Conservation (phyloP, 2,329 filamentous ascomycete genomes). For the Colletotrichum salicis region DNA sequence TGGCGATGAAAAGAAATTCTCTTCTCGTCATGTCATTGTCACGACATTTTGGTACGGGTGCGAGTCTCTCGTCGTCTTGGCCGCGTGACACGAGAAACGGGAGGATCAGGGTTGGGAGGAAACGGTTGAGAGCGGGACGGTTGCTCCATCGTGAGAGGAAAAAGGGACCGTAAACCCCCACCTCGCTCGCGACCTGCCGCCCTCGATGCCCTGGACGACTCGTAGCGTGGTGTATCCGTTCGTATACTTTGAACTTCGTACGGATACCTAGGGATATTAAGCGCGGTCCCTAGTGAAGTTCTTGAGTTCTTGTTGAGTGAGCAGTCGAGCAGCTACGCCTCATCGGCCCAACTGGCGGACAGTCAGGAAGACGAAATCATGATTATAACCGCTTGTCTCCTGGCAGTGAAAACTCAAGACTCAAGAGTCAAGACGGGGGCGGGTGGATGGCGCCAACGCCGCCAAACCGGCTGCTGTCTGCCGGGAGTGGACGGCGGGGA, state of each 20-base stretch:
- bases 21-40: constrained; percentile 1
- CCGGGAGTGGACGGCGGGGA: constrained; percentile 30
- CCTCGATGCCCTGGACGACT: neutral
- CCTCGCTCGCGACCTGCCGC: neutral
- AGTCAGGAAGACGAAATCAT: constrained; percentile 12
- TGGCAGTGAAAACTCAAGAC: neutral
- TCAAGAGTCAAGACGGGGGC: neutral
- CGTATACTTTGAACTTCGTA: no score
- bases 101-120: neutral
- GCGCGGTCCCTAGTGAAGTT: neutral
- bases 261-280: neutral
- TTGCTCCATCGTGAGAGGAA: constrained; percentile 12
- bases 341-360: neutral
- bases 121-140: constrained; percentile 11
- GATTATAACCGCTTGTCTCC: neutral
- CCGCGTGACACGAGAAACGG: neutral
- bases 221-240: neutral
- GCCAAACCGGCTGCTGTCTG: constrained; percentile 34
- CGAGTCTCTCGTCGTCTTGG: neutral
- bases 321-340: constrained; percentile 11
- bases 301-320: neutral
- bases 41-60: neutral
- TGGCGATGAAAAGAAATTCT: neutral
- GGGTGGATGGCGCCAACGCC: constrained; percentile 12
- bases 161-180: constrained; percentile 1